Evolutionary conservation across 148 eudicot genomes (phyloP).

Genomic region (Talinum fruticosum): DNA sequence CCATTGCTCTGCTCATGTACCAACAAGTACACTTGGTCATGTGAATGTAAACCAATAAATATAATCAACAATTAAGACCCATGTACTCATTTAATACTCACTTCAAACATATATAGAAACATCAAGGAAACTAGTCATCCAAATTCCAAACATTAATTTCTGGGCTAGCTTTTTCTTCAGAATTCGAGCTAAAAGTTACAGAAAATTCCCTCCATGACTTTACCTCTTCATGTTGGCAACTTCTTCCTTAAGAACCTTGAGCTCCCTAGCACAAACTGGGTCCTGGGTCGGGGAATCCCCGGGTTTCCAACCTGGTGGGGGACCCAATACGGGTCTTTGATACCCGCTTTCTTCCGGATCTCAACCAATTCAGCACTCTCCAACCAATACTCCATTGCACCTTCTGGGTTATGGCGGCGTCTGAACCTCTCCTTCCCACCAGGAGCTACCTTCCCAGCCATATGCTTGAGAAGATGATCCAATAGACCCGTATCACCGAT

Average conservation of each 20-base stretch:
- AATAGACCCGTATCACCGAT: slow-evolving; percentile 92
- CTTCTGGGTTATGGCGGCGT: slow-evolving; percentile 81
- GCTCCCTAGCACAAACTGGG: slow-evolving; percentile 36
- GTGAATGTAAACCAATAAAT: neutral
- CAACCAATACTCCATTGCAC: slow-evolving; percentile 94
- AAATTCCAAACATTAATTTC: too few relatives aligned
- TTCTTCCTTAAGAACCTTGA: slow-evolving; percentile 38
- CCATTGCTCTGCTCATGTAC: slow-evolving; percentile 33
- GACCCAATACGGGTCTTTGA: slow-evolving; percentile 72
- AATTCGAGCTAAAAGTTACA: neutral
- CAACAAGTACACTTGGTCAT: slow-evolving; percentile 9
- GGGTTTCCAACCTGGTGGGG: slow-evolving; percentile 86
- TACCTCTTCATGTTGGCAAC: slow-evolving; percentile 43
- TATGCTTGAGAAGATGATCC: slow-evolving; percentile 90
- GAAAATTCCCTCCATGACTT: neutral
- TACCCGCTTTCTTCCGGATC: slow-evolving; percentile 57
- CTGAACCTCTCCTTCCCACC: slow-evolving; percentile 78
- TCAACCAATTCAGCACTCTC: slow-evolving; percentile 76
- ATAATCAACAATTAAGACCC: neutral
- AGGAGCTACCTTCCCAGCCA: slow-evolving; percentile 86
- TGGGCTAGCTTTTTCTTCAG: neutral
- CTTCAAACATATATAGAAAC: neutral
- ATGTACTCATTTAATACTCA: neutral
- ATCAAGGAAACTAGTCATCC: too few relatives aligned
- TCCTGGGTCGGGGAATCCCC: slow-evolving; percentile 59